phyloP scores from a whole-genome alignment of 1,139 yeast species.

The Kodamaea ohmeri region DNA sequence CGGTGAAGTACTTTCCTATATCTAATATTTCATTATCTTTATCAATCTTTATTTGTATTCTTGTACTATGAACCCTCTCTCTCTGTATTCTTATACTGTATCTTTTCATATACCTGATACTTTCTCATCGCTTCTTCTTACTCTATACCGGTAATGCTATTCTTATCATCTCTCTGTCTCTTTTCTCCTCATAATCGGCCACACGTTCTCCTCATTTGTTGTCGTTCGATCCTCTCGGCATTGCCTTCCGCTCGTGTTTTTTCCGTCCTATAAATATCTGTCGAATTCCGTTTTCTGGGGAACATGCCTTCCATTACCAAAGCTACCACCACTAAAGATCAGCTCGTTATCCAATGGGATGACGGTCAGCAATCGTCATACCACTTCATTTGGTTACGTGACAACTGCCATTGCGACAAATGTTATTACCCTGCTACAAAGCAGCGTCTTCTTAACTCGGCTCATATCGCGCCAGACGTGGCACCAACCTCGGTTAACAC shows the following conservation, averaged over 20 bases:
- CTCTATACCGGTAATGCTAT: neutral
- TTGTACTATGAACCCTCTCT: too few species aligned
- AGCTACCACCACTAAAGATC: conserved; percentile 4
- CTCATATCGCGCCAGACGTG: conserved; percentile 48
- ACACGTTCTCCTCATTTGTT: neutral
- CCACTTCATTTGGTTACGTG: conserved; percentile 68
- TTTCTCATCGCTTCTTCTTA: neutral
- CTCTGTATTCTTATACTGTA: too few species aligned
- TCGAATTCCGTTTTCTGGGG: neutral
- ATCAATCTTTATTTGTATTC: too few species aligned
- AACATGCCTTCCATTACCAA: conserved; percentile 11
- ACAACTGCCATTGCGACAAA: conserved; percentile 61
- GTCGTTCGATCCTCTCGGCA: neutral
- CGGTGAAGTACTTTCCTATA: too few species aligned
- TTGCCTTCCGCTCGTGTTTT: neutral
- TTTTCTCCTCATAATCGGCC: neutral
- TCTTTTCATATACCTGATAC: too few species aligned
- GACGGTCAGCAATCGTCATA: conserved; percentile 19
- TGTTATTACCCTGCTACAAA: conserved; percentile 62
- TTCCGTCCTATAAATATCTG: too few species aligned
- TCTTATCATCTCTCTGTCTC: neutral
- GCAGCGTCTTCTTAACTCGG: conserved; percentile 63
- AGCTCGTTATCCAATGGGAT: conserved; percentile 14
- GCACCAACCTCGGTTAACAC: conserved; percentile 27
- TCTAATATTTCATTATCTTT: too few species aligned